These are phyloP conservation scores for Saitoella complicata DNA, from an alignment of 805 yeast species.

Conservation along the genomic window DNA sequence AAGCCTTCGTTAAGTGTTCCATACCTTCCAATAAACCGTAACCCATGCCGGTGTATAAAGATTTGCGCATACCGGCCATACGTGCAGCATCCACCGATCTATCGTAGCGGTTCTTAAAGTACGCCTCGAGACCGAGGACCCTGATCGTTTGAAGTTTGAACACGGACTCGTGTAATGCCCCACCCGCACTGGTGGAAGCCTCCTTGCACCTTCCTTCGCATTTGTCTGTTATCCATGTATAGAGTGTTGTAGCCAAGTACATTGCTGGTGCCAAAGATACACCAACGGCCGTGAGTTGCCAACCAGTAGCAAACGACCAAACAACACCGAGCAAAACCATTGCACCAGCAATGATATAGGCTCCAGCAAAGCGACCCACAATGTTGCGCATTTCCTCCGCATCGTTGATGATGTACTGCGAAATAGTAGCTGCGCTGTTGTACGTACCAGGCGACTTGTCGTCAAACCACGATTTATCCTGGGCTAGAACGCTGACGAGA, in stretches of 20 bases:
- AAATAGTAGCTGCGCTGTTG: slow-evolving; percentile 16
- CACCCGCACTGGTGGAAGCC: background rate
- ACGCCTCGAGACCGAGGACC: slow-evolving; percentile 33
- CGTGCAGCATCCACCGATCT: slow-evolving; percentile 2
- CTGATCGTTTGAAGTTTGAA: slow-evolving; percentile 41
- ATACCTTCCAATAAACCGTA: slow-evolving; percentile 29
- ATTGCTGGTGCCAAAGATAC: slow-evolving; percentile 58
- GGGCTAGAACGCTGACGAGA: slow-evolving; percentile 34
- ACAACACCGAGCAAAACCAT: slow-evolving; percentile 44
- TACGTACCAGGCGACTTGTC: background rate
- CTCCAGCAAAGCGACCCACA: slow-evolving; percentile 44
- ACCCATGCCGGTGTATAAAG: slow-evolving; percentile 10
- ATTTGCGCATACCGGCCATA: slow-evolving; percentile 14
- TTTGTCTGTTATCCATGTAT: slow-evolving; percentile 33
- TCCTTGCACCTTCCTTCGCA: slow-evolving; percentile 48
- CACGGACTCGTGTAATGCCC: slow-evolving; percentile 5
- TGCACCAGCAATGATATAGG: slow-evolving; percentile 35
- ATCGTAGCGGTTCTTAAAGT: slow-evolving; percentile 30
- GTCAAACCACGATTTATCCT: slow-evolving; percentile 35
- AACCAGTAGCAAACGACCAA: slow-evolving; percentile 69
- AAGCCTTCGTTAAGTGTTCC: slow-evolving; percentile 34
- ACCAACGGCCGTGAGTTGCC: slow-evolving; percentile 79
- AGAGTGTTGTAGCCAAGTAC: slow-evolving; percentile 32
- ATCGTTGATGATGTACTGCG: slow-evolving; percentile 59
- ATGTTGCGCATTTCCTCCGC: slow-evolving; percentile 57